A percentile compares a stretch with the other conserved stretches of the same genome.
These are phyloP conservation scores for Penicillium arizonense DNA, from an alignment of 495 filamentous ascomycete species.

Conservation along the genomic window DNA sequence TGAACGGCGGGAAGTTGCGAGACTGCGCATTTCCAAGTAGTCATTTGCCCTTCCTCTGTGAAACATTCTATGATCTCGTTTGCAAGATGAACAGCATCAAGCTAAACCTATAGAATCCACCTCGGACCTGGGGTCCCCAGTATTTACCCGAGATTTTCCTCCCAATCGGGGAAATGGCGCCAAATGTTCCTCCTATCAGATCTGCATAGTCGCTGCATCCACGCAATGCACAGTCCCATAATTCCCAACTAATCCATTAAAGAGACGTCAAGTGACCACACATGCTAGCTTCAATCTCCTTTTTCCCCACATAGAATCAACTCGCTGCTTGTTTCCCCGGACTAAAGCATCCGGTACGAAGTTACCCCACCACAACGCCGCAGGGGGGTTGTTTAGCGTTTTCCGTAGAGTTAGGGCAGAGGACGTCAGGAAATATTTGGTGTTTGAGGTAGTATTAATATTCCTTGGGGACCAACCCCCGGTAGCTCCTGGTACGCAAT, in stretches of 20 bases:
- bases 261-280: not conserved
- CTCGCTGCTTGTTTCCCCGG: slow-evolving; percentile 20
- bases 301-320: slow-evolving; percentile 14
- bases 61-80: too few species aligned
- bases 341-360: slow-evolving; percentile 3
- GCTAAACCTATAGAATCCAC: not conserved
- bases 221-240: slow-evolving; percentile 3
- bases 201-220: not conserved
- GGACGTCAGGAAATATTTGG: not conserved
- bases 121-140: not conserved
- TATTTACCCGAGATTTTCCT: slow-evolving; percentile 31
- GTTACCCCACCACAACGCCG: slow-evolving; percentile 15
- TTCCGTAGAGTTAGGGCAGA: not conserved
- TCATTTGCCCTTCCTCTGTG: not conserved
- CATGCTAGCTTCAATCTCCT: slow-evolving; percentile 1
- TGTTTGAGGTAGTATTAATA: not conserved
- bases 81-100: too few species aligned
- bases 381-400: slow-evolving; percentile 6
- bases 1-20: not conserved
- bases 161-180: slow-evolving; percentile 31
- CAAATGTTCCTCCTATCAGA: slow-evolving; percentile 39
- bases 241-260: slow-evolving; percentile 13
- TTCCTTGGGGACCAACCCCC: not conserved
- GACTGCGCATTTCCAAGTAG: not conserved
- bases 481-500: not conserved